phyloP scores from a whole-genome alignment of 768 basidiomycete genomes.

The Leccinum longicurvipes region DNA sequence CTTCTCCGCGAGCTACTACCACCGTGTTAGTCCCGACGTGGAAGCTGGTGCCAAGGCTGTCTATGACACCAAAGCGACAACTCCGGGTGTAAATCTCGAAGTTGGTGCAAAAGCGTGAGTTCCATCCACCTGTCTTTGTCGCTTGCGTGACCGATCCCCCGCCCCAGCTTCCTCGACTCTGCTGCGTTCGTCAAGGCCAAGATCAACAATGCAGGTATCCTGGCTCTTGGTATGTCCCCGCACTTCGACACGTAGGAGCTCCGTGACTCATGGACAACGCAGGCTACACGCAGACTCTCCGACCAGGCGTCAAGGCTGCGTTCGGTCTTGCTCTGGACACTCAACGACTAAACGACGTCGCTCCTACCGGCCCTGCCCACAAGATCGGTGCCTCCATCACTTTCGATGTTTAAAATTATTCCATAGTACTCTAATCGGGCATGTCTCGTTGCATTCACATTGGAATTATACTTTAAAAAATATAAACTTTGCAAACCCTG shows the following conservation, averaged over 20 bases:
- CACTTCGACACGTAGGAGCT: background rate
- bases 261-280: slow-evolving; percentile 12
- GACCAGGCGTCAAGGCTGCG: slow-evolving; percentile 87
- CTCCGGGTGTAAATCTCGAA: slow-evolving; percentile 84
- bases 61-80: slow-evolving; percentile 90
- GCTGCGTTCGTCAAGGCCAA: slow-evolving; percentile 96
- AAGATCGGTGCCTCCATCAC: slow-evolving; percentile 77
- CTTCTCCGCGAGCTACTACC: slow-evolving; percentile 97
- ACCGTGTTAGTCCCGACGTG: slow-evolving; percentile 86
- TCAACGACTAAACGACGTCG: slow-evolving; percentile 77
- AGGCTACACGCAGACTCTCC: slow-evolving; percentile 92
- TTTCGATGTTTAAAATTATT: slow-evolving; percentile 60
- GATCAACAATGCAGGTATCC: slow-evolving; percentile 94
- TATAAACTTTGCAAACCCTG: background rate
- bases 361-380: slow-evolving; percentile 66
- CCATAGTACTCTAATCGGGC: slow-evolving; percentile 20
- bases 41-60: slow-evolving; percentile 96
- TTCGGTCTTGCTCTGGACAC: slow-evolving; percentile 97
- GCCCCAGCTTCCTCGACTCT: slow-evolving; percentile 68
- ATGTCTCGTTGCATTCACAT: slow-evolving; percentile 12
- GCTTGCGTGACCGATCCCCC: background rate
- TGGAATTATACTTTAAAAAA: slow-evolving; percentile 6
- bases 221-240: slow-evolving; percentile 63
- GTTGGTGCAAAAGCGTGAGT: slow-evolving; percentile 94
- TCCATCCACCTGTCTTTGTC: background rate